These are phyloP conservation scores for Globisporangium spinosum DNA, from an alignment of 352 stramenopile species.

Conservation along the genomic window DNA sequence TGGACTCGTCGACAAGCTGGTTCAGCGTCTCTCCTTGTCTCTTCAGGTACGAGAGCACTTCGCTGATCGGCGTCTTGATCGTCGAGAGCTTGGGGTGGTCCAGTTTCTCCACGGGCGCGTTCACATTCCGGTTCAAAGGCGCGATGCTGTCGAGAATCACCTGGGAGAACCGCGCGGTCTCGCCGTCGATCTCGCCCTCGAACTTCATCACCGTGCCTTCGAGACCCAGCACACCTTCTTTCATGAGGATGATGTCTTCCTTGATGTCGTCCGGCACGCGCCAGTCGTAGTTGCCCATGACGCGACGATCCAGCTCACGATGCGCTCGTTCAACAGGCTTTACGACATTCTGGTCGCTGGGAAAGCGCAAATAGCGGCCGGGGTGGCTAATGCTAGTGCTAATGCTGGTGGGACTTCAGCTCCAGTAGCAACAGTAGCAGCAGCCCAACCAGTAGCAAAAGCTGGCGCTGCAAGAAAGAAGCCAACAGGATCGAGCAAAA, in stretches of 20 bases:
- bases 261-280: constrained; percentile 90
- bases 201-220: constrained; percentile 88
- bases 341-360: constrained; percentile 50
- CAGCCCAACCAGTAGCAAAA: background rate
- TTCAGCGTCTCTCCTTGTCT: constrained; percentile 69
- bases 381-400: background rate
- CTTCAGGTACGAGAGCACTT: constrained; percentile 71
- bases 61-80: constrained; percentile 67
- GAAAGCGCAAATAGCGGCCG: constrained; percentile 28
- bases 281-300: constrained; percentile 92
- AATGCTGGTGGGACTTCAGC: background rate
- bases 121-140: constrained; percentile 64
- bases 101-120: constrained; percentile 76
- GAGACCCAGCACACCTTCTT: constrained; percentile 88
- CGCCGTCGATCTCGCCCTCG: constrained; percentile 89
- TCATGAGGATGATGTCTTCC: constrained; percentile 92
- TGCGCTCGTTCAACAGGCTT: constrained; percentile 68
- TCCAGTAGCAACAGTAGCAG: background rate
- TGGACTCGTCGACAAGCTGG: constrained; percentile 76
- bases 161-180: constrained; percentile 89
- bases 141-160: constrained; percentile 88
- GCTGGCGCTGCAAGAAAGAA: background rate
- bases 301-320: constrained; percentile 83
- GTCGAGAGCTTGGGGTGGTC: constrained; percentile 77
- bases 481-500: background rate